Conservation (phyloP, 2,329 filamentous ascomycete species). For the Pseudopithomyces chartarum region DNA sequence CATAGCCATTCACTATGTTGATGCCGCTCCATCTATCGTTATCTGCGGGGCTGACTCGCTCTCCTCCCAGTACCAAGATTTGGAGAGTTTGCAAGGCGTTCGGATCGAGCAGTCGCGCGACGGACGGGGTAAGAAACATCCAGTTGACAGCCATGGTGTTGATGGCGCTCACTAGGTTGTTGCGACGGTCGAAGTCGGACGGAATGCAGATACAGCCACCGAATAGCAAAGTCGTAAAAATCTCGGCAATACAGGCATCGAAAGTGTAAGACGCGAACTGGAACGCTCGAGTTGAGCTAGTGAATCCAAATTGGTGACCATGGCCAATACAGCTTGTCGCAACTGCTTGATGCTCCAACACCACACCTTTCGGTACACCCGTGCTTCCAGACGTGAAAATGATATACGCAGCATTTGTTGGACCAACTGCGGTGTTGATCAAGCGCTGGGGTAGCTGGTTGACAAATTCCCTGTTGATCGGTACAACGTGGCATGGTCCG, state of each 20-base stretch:
- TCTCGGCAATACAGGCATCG: slow-evolving; percentile 58
- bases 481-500: no score
- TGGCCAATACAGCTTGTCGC: not conserved
- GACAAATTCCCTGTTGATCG: not conserved
- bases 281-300: not conserved
- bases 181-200: slow-evolving; percentile 56
- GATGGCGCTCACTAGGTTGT: slow-evolving; percentile 45
- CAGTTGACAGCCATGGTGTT: slow-evolving; percentile 8
- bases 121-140: slow-evolving; percentile 10
- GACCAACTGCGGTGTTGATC: not conserved
- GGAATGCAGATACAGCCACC: slow-evolving; percentile 59
- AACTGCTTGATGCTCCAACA: slow-evolving; percentile 59
- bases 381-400: slow-evolving; percentile 62
- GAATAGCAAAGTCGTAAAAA: slow-evolving; percentile 53
- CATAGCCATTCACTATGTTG: not conserved
- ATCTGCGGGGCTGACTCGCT: not conserved
- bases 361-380: slow-evolving; percentile 60
- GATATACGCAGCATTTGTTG: slow-evolving; percentile 32
- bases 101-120: slow-evolving; percentile 2
- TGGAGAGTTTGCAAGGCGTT: not conserved
- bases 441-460: not conserved
- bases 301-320: slow-evolving; percentile 47
- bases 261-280: slow-evolving; percentile 54
- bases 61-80: slow-evolving; percentile 7
- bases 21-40: not conserved